Evolutionary conservation across 345 rosid species (phyloP).

Genomic region (Arabidopsis suecica): DNA sequence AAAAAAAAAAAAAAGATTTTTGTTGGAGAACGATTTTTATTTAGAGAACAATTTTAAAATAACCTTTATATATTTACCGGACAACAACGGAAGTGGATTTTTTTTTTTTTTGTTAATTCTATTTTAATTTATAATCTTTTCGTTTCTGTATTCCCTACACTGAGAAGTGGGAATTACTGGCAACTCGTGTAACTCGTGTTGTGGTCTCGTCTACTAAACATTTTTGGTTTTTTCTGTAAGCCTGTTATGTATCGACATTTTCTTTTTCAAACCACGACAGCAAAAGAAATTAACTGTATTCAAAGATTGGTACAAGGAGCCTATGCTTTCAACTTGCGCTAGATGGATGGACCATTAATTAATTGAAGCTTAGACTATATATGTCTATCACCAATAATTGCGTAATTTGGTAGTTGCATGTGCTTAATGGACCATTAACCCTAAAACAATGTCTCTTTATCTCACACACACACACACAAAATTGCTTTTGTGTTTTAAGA

Average conservation of each 20-base stretch:
- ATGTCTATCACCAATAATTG: background rate
- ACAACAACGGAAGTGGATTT: background rate
- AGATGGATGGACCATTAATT: constrained; percentile 2
- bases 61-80: background rate
- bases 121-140: background rate
- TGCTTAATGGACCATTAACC: background rate
- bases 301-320: background rate
- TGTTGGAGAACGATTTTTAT: background rate
- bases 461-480: too few relatives aligned
- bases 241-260: background rate
- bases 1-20: too few relatives aligned
- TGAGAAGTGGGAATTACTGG: background rate
- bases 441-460: background rate
- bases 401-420: background rate
- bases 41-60: background rate
- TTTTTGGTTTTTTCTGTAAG: background rate
- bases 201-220: background rate
- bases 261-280: background rate
- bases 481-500: background rate
- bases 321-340: background rate
- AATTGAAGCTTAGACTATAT: background rate
- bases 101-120: background rate
- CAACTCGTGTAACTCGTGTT: background rate
- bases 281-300: background rate
- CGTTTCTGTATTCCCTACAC: background rate